Evolutionary conservation across 208 protist species (phyloP).

Genomic region (Crithidia brevicula): DNA sequence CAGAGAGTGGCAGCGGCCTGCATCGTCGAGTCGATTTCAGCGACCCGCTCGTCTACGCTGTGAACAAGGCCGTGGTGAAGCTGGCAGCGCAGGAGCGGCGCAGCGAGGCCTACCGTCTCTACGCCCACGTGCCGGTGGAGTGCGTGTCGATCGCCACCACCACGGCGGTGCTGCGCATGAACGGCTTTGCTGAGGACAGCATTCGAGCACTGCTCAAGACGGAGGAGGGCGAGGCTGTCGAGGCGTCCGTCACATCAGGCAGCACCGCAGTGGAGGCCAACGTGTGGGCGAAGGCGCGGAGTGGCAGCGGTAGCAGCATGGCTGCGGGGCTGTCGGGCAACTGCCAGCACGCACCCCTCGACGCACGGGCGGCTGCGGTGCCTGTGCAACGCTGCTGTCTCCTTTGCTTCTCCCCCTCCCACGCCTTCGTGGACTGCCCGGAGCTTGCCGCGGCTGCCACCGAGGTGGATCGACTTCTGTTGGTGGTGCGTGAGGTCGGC

Average conservation of each 20-base stretch:
- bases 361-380: conserved; percentile 59
- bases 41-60: conserved; percentile 73
- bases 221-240: neutral
- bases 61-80: conserved; percentile 70
- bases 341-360: conserved; percentile 1
- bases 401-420: conserved; percentile 62
- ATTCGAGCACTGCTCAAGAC: conserved; percentile 48
- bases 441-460: conserved; percentile 58
- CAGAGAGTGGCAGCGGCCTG: no score
- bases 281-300: neutral
- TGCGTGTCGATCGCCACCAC: conserved; percentile 55
- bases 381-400: conserved; percentile 62
- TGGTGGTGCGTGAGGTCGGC: conserved; percentile 60
- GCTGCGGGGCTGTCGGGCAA: neutral
- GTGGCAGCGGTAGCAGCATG: conserved; percentile 7
- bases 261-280: neutral
- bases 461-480: conserved; percentile 40
- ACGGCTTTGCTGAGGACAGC: conserved; percentile 64
- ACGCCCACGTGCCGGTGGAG: conserved; percentile 50
- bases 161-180: conserved; percentile 61
- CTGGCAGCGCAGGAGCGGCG: conserved; percentile 47
- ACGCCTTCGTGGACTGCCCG: conserved; percentile 74
- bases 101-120: conserved; percentile 73
- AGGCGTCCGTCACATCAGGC: neutral
- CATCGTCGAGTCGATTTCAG: conserved; percentile 17